Base-by-base conservation (phyloP, 116 monocot species). In the Papilionanthe hybrid region DNA sequence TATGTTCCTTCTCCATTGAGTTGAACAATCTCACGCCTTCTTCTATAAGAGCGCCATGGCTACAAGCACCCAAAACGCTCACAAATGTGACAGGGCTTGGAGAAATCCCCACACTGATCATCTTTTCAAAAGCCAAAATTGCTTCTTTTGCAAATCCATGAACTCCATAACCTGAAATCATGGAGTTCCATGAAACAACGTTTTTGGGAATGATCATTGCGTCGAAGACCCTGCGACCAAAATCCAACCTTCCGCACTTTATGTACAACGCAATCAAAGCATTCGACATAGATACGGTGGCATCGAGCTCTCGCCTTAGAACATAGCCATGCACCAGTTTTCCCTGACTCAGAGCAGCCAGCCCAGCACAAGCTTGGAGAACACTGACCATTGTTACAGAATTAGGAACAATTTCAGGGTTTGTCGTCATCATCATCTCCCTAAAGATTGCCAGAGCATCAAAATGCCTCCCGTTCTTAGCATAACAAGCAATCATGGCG, bases 151-250 rank as follows among this genome's bases (percentile, higher is more conserved):
- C 91, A 29, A 82, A 83, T 3, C 99, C 99, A 83, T 93, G 88
- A 55, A 90, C 82, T 5, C 86, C 92, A 60, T 83, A 90, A 3
- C 87, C 89, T 5, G 90, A 90, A 30, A 99, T 91, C 72, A 94
- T 74, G 1, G 93, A 90, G 81, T 95, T 99, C 99, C 95, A 99
- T 1, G 99, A 87, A 18, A 95, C 90, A 15, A 93, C 93, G 78
- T 95, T 90, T 83, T 84, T 93, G 30, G 58, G 76, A 0, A 72
- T 49, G 22, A 78, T 77, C 77, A 89, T 83, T 5, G 47, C 53
- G 22, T 91, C 66, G 72, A 99, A 99, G 0, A 93, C 57, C n/a
- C 78, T 76, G 1, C 78, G 78, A 0, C 84, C 90, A 5, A 42
- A 44, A 3, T 85, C 91, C 56, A 95, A 63, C 27, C 58, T 78